Conservation (phyloP, 2,329 filamentous ascomycete species). For the Colletotrichum truncatum region DNA sequence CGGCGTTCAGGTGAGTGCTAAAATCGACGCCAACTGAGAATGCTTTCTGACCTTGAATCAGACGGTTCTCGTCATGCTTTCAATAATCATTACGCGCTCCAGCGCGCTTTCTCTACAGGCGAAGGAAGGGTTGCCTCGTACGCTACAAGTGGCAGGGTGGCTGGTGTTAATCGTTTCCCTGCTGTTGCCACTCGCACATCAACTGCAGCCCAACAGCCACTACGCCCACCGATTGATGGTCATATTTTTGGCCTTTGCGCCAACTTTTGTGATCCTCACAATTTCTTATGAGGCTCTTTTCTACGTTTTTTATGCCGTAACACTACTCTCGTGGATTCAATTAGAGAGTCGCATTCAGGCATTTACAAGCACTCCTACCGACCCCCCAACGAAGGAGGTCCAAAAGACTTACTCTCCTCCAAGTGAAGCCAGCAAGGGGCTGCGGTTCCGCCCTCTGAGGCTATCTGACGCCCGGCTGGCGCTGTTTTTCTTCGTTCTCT, state of each 20-base stretch:
- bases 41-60: slow-evolving; percentile 38
- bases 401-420: neutral
- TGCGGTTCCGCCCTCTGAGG: slow-evolving; percentile 70
- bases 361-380: neutral
- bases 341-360: slow-evolving; percentile 78
- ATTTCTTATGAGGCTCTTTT: slow-evolving; percentile 98
- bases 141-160: slow-evolving; percentile 91
- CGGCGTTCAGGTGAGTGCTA: slow-evolving; percentile 67
- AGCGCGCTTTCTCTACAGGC: slow-evolving; percentile 88
- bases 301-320: slow-evolving; percentile 87
- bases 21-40: neutral
- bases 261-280: slow-evolving; percentile 93
- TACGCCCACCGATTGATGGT: slow-evolving; percentile 90
- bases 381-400: neutral
- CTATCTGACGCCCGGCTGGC: slow-evolving; percentile 88
- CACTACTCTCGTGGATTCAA: slow-evolving; percentile 88
- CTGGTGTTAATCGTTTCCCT: slow-evolving; percentile 78
- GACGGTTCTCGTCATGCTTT: slow-evolving; percentile 80
- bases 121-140: slow-evolving; percentile 83
- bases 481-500: slow-evolving; percentile 92
- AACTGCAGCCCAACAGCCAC: slow-evolving; percentile 81
- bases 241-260: slow-evolving; percentile 92
- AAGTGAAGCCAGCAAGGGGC: neutral
- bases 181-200: slow-evolving; percentile 82
- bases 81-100: slow-evolving; percentile 87